Percentiles rank a stretch among this genome's conserved stretches.
Conservation (phyloP, 2,329 filamentous ascomycete genomes). For the Neonectria magnoliae region DNA sequence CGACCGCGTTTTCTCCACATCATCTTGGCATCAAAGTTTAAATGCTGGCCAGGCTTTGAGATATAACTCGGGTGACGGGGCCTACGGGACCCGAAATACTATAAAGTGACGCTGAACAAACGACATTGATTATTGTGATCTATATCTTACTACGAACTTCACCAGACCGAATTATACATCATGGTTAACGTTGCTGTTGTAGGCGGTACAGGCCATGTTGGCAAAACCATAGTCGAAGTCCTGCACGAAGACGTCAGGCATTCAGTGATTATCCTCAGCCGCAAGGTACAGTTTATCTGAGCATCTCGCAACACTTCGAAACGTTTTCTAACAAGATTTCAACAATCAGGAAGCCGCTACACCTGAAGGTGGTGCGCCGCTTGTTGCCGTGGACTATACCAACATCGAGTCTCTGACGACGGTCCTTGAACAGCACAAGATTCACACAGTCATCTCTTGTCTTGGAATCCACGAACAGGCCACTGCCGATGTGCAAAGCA, state of each 20-base stretch:
- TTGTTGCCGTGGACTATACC: slow-evolving; percentile 1
- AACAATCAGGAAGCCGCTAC: not conserved
- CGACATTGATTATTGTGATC: not conserved
- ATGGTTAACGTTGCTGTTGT: slow-evolving; percentile 26
- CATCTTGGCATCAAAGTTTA: not conserved
- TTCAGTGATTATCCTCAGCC: slow-evolving; percentile 20
- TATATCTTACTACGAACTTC: not conserved
- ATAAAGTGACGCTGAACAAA: no score
- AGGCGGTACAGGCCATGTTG: slow-evolving; percentile 25
- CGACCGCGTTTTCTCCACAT: not conserved
- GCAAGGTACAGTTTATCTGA: not conserved
- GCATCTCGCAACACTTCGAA: no score
- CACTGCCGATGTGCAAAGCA: slow-evolving; percentile 5
- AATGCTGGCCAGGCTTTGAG: not conserved
- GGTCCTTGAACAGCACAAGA: not conserved
- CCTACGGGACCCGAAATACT: not conserved
- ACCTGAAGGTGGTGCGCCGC: not conserved
- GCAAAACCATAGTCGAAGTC: slow-evolving; percentile 21
- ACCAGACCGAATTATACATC: not conserved
- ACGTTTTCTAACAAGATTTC: not conserved
- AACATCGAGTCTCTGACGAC: not conserved
- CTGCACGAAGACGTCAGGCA: slow-evolving; percentile 18
- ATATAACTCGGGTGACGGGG: not conserved
- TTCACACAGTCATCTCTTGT: slow-evolving; percentile 12
- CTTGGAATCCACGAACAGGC: slow-evolving; percentile 13